These are phyloP conservation scores for Nyssa sinensis DNA, from an alignment of 148 eudicot species.

Conservation along the genomic window DNA sequence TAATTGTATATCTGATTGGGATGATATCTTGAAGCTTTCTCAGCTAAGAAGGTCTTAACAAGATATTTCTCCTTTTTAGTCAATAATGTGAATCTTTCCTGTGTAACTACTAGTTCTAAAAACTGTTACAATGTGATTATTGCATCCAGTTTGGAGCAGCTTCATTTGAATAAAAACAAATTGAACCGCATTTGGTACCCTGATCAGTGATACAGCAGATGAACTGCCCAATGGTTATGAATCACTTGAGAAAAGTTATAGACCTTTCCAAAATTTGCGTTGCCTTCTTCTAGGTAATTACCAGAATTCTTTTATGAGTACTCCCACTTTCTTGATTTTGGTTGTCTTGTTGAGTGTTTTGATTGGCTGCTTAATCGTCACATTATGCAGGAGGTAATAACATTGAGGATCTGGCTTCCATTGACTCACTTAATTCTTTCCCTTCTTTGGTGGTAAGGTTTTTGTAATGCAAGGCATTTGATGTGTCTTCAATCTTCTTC, in stretches of 20 bases:
- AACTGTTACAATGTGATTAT: constrained; percentile 13
- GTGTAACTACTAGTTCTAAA: not conserved
- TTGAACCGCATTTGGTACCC: constrained; percentile 61
- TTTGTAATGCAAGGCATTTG: not conserved
- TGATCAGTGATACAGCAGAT: constrained; percentile 21
- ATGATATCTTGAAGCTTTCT: constrained; percentile 76
- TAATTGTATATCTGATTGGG: constrained; percentile 77
- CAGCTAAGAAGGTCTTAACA: constrained; percentile 56
- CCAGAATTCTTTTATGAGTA: constrained; percentile 1
- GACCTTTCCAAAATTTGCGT: constrained; percentile 57
- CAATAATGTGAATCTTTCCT: not conserved
- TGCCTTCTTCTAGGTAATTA: constrained; percentile 80
- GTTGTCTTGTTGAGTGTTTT: constrained; percentile 5
- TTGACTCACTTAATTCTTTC: constrained; percentile 74
- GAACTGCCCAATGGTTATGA: constrained; percentile 23
- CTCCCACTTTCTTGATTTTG: not conserved
- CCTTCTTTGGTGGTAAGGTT: constrained; percentile 65
- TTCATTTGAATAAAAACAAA: constrained; percentile 76
- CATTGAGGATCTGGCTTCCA: constrained; percentile 65
- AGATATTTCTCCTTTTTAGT: not conserved
- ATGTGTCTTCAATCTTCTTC: not conserved
- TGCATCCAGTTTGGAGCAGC: constrained; percentile 71
- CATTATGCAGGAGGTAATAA: constrained; percentile 65
- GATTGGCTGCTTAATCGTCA: constrained; percentile 16
- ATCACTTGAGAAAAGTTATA: constrained; percentile 18